Evolutionary conservation across 2,329 filamentous ascomycete species (phyloP).

Genomic region (Hymenoscyphus fraxineus): DNA sequence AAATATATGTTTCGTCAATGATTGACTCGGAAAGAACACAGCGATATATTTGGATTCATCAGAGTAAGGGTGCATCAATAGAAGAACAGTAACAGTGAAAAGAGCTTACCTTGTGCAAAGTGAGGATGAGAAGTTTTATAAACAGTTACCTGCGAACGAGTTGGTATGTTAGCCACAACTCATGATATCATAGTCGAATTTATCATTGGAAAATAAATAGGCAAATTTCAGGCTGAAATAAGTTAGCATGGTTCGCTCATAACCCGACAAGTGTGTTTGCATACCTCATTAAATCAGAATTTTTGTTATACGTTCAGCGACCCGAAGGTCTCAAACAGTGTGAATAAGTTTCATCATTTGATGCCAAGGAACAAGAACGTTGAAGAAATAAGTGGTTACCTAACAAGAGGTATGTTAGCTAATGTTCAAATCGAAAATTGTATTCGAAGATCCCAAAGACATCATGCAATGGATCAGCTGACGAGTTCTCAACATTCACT

Average conservation of each 20-base stretch:
- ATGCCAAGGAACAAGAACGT: slow-evolving; percentile 26
- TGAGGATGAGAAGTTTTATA: neutral
- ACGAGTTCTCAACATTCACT: slow-evolving; percentile 44
- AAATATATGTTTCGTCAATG: slow-evolving; percentile 37
- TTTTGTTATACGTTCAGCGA: slow-evolving; percentile 38
- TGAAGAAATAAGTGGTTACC: slow-evolving; percentile 20
- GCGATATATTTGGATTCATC: slow-evolving; percentile 37
- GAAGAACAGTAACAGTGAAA: neutral
- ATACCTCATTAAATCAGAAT: slow-evolving; percentile 46
- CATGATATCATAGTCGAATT: neutral
- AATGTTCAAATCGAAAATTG: slow-evolving; percentile 9
- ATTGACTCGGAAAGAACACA: slow-evolving; percentile 35
- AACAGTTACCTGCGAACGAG: slow-evolving; percentile 18
- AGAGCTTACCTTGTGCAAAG: slow-evolving; percentile 17
- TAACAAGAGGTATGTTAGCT: slow-evolving; percentile 21
- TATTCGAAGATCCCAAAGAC: slow-evolving; percentile 17
- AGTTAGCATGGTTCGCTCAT: slow-evolving; percentile 16
- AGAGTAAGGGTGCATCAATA: slow-evolving; percentile 21
- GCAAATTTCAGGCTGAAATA: slow-evolving; percentile 33
- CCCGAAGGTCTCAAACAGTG: slow-evolving; percentile 40
- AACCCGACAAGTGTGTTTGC: slow-evolving; percentile 9
- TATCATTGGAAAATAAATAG: slow-evolving; percentile 20
- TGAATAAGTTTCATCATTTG: slow-evolving; percentile 42
- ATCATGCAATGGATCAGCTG: slow-evolving; percentile 38
- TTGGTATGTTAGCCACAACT: slow-evolving; percentile 23